phyloP scores from a whole-genome alignment of 805 yeast genomes.

The Wickerhamomyces queroliae region DNA sequence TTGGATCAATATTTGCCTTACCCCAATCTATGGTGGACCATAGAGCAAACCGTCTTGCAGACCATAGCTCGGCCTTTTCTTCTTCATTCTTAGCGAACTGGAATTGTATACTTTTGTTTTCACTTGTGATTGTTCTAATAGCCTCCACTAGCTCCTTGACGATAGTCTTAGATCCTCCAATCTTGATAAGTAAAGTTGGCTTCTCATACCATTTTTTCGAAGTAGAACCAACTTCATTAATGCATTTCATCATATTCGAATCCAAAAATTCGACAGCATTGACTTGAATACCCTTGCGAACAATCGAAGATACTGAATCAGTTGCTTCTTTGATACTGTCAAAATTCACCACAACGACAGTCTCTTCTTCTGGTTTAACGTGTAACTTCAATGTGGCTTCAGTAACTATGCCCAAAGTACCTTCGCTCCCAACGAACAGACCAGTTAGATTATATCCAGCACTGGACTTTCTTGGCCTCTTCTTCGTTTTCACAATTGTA shows the following conservation, averaged over 20 bases:
- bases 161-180: conserved; percentile 45
- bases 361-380: conserved; percentile 58
- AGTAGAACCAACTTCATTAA: conserved; percentile 52
- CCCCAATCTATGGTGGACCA: conserved; percentile 71
- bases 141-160: conserved; percentile 43
- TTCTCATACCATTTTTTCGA: conserved; percentile 47
- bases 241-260: conserved; percentile 62
- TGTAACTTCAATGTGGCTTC: conserved; percentile 70
- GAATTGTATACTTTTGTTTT: conserved; percentile 51
- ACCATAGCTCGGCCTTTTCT: conserved; percentile 64
- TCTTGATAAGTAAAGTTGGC: conserved; percentile 61
- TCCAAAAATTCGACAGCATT: conserved; percentile 76
- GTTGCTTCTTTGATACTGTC: conserved; percentile 68
- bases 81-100: conserved; percentile 58
- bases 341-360: conserved; percentile 66
- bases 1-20: conserved; percentile 32
- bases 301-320: conserved; percentile 54
- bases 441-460: conserved; percentile 79
- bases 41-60: conserved; percentile 66
- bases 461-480: conserved; percentile 69
- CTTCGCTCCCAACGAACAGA: conserved; percentile 73
- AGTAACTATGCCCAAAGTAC: conserved; percentile 73
- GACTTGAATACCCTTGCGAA: conserved; percentile 56
- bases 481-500: conserved; percentile 65
- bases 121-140: conserved; percentile 44